Evolutionary conservation across 2,329 filamentous ascomycete species (phyloP), one percentile per base, ranked within the genome.

Genomic region (Fusarium ambrosium): DNA sequence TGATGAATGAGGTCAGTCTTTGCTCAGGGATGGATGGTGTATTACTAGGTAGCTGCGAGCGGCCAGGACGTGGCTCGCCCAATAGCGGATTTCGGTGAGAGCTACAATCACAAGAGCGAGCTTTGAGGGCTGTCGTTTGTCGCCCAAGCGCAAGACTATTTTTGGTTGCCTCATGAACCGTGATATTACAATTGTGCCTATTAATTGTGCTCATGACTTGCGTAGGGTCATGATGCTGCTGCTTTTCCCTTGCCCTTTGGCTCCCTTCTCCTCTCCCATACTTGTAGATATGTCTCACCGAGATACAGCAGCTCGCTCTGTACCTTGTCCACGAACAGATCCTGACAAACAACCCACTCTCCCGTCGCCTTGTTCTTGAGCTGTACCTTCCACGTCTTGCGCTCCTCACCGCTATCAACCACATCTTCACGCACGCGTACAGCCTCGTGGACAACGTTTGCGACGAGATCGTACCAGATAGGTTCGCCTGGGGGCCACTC

Each of bases 331-430:
- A 99, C 96, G 81, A 93, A 98, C 76, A 99, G 82, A 85, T 99
- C 97, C 86, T 99, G 97, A 66, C 95, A 93, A 68, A 97, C 93
- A 63, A 97, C 90, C 97, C 97, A 99, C 81, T 97, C 93, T 37
- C 94, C 93, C 24, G 92, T 89, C 27, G 91, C 92, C 80, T 94
- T 93, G 80, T 98, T 94, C 78, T 92, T 89, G 61, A 99, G 85
- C 85, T 99, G 97, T 24, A 95, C 95, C 82, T 97, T 95, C 95
- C 97, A 99, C 14, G 95, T 94, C 82, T 97, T 97, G 69, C 86
- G 87, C 85, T 94, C 94, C 84, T 98, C 95, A 53, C 92, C 94
- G 77, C 95, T 95, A 56, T 96, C 95, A 63, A 97, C 95, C 1
- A 97, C 95, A 74, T 96, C 94, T 75, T 96, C 94, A 75, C 91